Percentiles rank a stretch among this genome's conserved stretches.
Evolutionary conservation across 2,329 filamentous ascomycete genomes (phyloP).

Genomic region (Beauveria asiatica): DNA sequence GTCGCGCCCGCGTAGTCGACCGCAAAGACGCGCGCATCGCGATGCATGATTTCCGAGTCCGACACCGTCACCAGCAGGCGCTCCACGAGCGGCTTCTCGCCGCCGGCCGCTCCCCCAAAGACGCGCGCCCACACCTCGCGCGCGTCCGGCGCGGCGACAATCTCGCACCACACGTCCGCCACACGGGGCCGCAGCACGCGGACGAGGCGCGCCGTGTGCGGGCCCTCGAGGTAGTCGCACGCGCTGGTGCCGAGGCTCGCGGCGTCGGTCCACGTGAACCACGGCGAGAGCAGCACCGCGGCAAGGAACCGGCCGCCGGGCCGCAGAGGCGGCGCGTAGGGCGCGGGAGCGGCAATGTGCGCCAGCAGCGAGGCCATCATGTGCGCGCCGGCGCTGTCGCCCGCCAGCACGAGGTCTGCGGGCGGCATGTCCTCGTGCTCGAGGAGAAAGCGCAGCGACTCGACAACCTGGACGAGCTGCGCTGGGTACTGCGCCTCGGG

Average conservation of each 20-base stretch:
- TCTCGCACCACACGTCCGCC: conserved; percentile 9
- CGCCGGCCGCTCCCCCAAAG: background rate
- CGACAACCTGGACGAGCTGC: conserved; percentile 17
- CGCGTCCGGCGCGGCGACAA: conserved; percentile 1
- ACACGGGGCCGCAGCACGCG: background rate
- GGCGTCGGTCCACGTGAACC: conserved; percentile 15
- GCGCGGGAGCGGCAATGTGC: conserved; percentile 15
- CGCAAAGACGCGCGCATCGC: background rate
- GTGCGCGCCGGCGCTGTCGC: conserved; percentile 18
- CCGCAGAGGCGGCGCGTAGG: conserved; percentile 10
- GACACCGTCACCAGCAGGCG: conserved; percentile 7
- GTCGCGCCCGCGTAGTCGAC: background rate
- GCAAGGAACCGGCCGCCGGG: conserved; percentile 9
- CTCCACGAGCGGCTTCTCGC: background rate
- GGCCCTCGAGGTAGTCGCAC: conserved; percentile 15
- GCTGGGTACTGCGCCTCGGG: conserved; percentile 17
- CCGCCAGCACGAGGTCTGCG: conserved; percentile 15
- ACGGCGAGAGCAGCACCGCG: conserved; percentile 15
- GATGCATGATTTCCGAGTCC: conserved; percentile 6
- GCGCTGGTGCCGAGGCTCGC: conserved; percentile 12
- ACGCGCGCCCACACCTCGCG: conserved; percentile 3
- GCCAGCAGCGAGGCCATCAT: conserved; percentile 15
- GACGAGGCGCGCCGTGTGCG: background rate
- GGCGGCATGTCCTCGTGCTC: conserved; percentile 3
- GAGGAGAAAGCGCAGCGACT: conserved; percentile 15